These are phyloP conservation scores for Hibiscus tridactylites DNA, from an alignment of 345 rosid species.

Conservation along the genomic window DNA sequence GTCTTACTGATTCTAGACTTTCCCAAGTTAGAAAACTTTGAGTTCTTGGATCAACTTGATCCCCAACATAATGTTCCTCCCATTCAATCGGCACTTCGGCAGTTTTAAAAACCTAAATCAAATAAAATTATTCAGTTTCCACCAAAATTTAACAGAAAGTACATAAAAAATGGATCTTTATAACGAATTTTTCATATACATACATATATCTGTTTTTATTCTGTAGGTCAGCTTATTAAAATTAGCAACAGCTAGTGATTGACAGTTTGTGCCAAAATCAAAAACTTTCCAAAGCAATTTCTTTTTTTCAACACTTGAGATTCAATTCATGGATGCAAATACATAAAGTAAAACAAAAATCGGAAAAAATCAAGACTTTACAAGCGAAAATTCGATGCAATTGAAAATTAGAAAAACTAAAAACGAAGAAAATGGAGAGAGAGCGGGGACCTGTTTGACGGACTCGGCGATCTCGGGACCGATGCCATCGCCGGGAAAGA, in stretches of 20 bases:
- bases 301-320: neutral
- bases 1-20: constrained; percentile 90
- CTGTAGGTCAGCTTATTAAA: neutral
- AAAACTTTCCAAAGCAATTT: neutral
- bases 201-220: neutral
- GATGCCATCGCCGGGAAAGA: constrained; percentile 97
- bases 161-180: neutral
- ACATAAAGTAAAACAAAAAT: neutral
- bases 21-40: constrained; percentile 98
- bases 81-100: constrained; percentile 91
- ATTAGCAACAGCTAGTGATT: neutral
- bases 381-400: neutral
- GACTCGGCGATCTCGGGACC: constrained; percentile 98
- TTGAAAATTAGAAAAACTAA: neutral
- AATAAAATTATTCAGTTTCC: neutral
- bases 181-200: neutral
- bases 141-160: neutral
- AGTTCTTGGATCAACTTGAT: constrained; percentile 87
- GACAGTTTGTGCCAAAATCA: neutral
- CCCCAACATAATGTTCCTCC: constrained; percentile 89
- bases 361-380: neutral
- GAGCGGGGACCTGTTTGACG: constrained; percentile 58
- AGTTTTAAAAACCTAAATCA: constrained; percentile 46
- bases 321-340: neutral
- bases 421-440: neutral